A percentile compares a stretch with the other conserved stretches of the same genome.
These are phyloP conservation scores for Isatis lusitanica DNA, from an alignment of 441 rosid genomes.

Conservation along the genomic window DNA sequence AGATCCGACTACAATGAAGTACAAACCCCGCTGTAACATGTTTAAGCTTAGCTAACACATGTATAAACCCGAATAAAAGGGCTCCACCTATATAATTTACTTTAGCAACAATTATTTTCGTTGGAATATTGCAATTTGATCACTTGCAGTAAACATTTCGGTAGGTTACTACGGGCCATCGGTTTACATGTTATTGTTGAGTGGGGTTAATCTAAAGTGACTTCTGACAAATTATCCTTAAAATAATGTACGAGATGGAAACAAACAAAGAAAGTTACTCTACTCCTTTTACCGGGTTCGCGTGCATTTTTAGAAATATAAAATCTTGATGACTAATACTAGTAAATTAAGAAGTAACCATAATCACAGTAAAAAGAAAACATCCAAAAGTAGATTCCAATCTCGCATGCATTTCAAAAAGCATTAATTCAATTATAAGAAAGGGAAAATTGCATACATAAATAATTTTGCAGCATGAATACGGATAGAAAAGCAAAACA, in stretches of 20 bases:
- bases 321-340: not conserved
- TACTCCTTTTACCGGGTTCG: not conserved
- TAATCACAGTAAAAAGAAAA: not conserved
- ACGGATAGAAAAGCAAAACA: not conserved
- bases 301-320: constrained; percentile 13
- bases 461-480: not conserved
- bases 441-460: not conserved
- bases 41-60: not conserved
- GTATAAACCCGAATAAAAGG: not conserved
- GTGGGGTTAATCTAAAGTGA: not conserved
- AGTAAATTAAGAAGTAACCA: not conserved
- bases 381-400: constrained; percentile 10
- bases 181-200: not conserved
- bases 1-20: too few species aligned
- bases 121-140: not conserved
- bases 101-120: not conserved
- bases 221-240: not conserved
- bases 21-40: not conserved
- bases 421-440: not conserved
- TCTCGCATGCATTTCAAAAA: constrained; percentile 21
- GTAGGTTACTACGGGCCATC: not conserved
- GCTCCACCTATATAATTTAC: not conserved
- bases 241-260: not conserved
- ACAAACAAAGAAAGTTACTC: not conserved
- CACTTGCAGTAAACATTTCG: not conserved